phyloP scores from a whole-genome alignment of 371 early-diverging fungal species.

The Umbelopsis sp. region DNA sequence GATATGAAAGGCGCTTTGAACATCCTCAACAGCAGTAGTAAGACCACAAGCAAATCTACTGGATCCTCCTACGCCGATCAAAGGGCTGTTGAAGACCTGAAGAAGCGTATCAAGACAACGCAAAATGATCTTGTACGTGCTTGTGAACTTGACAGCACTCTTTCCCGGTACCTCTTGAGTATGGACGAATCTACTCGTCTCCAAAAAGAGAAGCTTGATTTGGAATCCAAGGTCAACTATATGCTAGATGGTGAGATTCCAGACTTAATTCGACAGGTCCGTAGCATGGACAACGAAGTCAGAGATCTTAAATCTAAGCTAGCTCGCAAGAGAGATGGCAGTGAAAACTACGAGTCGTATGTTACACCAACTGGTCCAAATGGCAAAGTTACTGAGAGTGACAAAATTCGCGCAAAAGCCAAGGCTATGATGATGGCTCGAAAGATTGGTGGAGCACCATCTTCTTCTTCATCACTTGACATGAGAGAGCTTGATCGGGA shows the following conservation, averaged over 20 bases:
- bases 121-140: conserved; percentile 39
- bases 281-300: conserved; percentile 56
- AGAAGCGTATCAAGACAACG: conserved; percentile 45
- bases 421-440: conserved; percentile 69
- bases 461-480: conserved; percentile 35
- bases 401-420: conserved; percentile 68
- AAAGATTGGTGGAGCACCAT: conserved; percentile 39
- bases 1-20: conserved; percentile 46
- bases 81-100: conserved; percentile 44
- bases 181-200: conserved; percentile 36
- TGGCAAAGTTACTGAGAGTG: conserved; percentile 60
- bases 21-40: not conserved
- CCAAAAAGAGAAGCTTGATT: conserved; percentile 41
- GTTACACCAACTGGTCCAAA: conserved; percentile 64
- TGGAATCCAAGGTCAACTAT: conserved; percentile 51
- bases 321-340: conserved; percentile 42
- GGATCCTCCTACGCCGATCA: not conserved
- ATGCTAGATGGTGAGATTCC: conserved; percentile 57
- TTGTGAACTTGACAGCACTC: conserved; percentile 24
- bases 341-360: conserved; percentile 46
- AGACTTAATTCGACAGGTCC: conserved; percentile 52
- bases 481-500: conserved; percentile 49
- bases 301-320: conserved; percentile 58
- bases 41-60: not conserved
- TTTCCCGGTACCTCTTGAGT: conserved; percentile 36